These are phyloP conservation scores for Trypethelium eluteriae DNA, from an alignment of 495 filamentous ascomycete genomes.

Conservation along the genomic window DNA sequence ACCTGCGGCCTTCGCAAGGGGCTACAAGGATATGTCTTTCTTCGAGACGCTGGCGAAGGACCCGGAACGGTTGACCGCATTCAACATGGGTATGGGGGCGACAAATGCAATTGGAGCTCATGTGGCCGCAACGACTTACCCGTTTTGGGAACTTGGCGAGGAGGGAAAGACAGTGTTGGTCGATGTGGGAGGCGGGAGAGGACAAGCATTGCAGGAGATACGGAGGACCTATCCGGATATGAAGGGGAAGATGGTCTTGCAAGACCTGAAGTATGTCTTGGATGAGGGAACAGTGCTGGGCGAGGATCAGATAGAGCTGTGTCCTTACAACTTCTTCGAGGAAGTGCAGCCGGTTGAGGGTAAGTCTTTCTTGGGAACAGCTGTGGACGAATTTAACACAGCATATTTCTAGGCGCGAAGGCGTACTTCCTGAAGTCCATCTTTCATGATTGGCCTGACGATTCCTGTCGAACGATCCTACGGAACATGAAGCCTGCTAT, in stretches of 20 bases:
- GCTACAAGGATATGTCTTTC: slow-evolving; percentile 15
- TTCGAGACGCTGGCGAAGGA: slow-evolving; percentile 9
- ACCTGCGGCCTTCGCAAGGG: slow-evolving; percentile 15
- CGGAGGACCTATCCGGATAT: slow-evolving; percentile 11
- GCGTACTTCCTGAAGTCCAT: slow-evolving; percentile 17
- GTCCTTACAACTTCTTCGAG: slow-evolving; percentile 17
- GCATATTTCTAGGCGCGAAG: not conserved
- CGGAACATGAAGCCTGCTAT: slow-evolving; percentile 16
- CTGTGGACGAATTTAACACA: too few species aligned
- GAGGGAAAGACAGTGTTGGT: slow-evolving; percentile 13
- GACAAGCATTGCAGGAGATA: slow-evolving; percentile 16
- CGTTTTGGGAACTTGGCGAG: slow-evolving; percentile 14
- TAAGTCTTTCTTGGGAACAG: not conserved
- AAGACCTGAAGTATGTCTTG: slow-evolving; percentile 16
- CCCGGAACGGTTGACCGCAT: not conserved
- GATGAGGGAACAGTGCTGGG: slow-evolving; percentile 9
- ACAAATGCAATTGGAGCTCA: not conserved
- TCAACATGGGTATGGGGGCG: slow-evolving; percentile 13
- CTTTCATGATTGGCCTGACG: slow-evolving; percentile 20
- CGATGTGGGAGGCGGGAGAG: slow-evolving; percentile 21
- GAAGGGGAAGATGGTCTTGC: slow-evolving; percentile 3
- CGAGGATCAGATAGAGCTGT: slow-evolving; percentile 5
- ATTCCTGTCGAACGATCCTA: slow-evolving; percentile 12
- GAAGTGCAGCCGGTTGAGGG: slow-evolving; percentile 19
- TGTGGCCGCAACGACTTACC: slow-evolving; percentile 6